phyloP scores from a whole-genome alignment of 176 grass and related monocot species.

The Leersia perrieri region DNA sequence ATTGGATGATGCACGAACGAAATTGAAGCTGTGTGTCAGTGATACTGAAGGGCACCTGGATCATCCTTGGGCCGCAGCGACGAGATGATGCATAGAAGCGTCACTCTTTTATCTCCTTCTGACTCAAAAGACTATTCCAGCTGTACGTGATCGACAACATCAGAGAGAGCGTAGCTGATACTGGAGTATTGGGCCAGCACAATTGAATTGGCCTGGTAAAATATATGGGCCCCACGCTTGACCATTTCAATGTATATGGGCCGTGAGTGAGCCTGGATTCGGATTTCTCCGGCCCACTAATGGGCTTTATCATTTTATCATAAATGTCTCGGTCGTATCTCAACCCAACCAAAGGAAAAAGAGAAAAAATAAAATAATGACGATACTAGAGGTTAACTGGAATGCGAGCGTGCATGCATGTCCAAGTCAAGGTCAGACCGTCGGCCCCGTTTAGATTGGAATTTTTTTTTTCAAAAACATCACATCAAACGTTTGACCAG shows the following conservation, averaged over 20 bases:
- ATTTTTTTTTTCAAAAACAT: no score
- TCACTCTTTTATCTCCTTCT: background rate
- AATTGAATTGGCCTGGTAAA: background rate
- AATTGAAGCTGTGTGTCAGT: background rate
- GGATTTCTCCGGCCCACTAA: background rate
- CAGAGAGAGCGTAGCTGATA: no score
- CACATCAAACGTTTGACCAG: no score
- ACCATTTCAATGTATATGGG: background rate
- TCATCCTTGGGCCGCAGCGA: slow-evolving; percentile 10
- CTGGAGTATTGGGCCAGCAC: background rate
- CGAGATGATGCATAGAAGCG: background rate
- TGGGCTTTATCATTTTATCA: background rate
- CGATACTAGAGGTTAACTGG: no score
- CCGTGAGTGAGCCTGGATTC: background rate
- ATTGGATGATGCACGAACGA: background rate
- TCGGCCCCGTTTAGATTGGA: no score
- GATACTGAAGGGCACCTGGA: background rate
- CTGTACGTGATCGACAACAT: no score
- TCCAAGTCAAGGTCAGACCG: background rate
- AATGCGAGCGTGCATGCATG: background rate
- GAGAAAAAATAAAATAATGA: no score
- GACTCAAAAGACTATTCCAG: no score
- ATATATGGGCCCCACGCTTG: background rate
- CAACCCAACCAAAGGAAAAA: no score
- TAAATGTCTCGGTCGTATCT: no score